Evolutionary conservation across 208 protist species (phyloP), one percentile per base, ranked within the genome.

Genomic region (Leptomonas pyrrhocoris): DNA sequence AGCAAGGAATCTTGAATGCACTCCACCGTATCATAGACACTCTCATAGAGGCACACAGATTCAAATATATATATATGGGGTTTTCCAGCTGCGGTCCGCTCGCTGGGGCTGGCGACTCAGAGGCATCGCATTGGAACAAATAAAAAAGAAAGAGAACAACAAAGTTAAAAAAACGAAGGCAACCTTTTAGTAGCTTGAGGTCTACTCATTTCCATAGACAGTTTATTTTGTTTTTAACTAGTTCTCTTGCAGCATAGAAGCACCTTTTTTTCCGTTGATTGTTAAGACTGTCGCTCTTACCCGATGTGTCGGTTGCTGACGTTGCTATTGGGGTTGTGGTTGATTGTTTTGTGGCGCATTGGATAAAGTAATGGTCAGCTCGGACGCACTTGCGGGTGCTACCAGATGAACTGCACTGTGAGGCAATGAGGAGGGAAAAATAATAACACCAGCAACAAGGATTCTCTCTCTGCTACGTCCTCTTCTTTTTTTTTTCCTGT

Each of bases 41-140:
- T 18, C 4, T 56, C 53, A 69, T 69, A 69, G 3, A 69, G 34
- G 51, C 64, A 69, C 51, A 69, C 48, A 61, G 54, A 61, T 38
- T 38, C 34, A 38, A 16, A 27, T 49, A 60, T 60, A 60, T 2
- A 68, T 3, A 2, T 42, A 1, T 60, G 6, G 42, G 5, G 25
- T 60, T 60, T 57, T 40, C 30, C 19, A 16, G 7, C 5, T 19
- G 8, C 15, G 8, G 12, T 57, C 9, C 21, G 16, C 28, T 30
- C 5, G 12, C 16, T 53, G 21, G 48, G 8, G 21, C 19, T 21
- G 38, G 31, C 28, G 51, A 31, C 4, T 21, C 18, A 31, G 49
- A 25, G 21, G 49, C 23, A 19, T 30, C 11, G 49, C 23, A 21
- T 54, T 15, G 23, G 23, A 21, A 30, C 9, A 54, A n/a, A n/a